phyloP scores from a whole-genome alignment of 2,329 filamentous ascomycete species.

The Akanthomyces muscarius region DNA sequence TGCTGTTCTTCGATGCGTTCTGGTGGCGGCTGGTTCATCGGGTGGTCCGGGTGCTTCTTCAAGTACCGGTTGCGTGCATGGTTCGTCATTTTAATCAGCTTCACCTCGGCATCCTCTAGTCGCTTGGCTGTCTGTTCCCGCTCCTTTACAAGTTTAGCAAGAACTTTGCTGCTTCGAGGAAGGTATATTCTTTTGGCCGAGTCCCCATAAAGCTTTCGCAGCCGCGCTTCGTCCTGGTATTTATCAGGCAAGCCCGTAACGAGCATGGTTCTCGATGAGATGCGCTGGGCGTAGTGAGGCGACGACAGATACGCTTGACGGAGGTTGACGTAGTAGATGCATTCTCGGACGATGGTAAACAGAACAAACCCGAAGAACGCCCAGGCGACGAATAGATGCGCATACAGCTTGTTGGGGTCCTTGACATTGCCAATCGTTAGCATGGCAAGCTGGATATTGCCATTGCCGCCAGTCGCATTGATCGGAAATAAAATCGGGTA shows the following conservation, averaged over 20 bases:
- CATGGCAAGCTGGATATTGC: constrained; percentile 64
- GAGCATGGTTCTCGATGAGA: constrained; percentile 90
- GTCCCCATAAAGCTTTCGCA: constrained; percentile 77
- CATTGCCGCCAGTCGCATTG: constrained; percentile 75
- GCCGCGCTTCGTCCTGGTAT: constrained; percentile 69
- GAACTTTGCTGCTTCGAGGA: constrained; percentile 67
- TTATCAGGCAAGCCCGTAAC: constrained; percentile 79
- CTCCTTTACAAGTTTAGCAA: constrained; percentile 77
- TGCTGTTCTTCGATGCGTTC: background rate
- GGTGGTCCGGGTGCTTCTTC: constrained; percentile 13
- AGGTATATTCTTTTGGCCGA: constrained; percentile 84
- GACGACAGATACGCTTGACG: constrained; percentile 92
- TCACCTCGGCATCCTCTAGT: constrained; percentile 82
- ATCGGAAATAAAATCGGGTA: constrained; percentile 85
- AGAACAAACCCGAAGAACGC: constrained; percentile 80
- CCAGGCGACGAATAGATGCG: constrained; percentile 76
- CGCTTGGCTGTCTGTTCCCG: constrained; percentile 76
- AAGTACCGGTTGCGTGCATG: constrained; percentile 58
- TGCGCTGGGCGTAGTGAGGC: constrained; percentile 73
- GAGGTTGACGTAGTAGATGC: constrained; percentile 87
- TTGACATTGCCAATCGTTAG: constrained; percentile 75
- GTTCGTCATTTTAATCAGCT: constrained; percentile 77
- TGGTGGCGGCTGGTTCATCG: constrained; percentile 1
- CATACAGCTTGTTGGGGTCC: constrained; percentile 63
- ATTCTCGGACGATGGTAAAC: constrained; percentile 81